phyloP scores from a whole-genome alignment of 2,329 filamentous ascomycete genomes.

The Colletotrichum cuscutae region DNA sequence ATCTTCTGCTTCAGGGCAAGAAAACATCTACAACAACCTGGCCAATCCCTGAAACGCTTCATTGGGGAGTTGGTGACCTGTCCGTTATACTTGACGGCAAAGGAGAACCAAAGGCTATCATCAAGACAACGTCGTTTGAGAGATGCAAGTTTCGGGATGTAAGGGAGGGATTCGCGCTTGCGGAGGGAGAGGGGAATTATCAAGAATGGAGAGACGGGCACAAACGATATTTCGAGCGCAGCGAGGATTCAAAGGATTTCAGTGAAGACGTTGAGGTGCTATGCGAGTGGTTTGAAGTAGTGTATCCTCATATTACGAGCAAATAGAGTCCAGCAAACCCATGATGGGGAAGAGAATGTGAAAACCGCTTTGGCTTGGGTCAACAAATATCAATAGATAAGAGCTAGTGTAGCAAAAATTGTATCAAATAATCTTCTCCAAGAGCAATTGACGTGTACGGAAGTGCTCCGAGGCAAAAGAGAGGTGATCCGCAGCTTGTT shows the following conservation, averaged over 20 bases:
- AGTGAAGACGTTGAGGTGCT: not conserved
- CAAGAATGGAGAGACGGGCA: not conserved
- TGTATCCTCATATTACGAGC: not conserved
- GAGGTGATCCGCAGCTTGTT: not conserved
- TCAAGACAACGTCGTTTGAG: not conserved
- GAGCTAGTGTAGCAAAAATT: too few relatives aligned
- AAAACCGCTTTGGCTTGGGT: too few relatives aligned
- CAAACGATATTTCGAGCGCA: not conserved
- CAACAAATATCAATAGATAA: too few relatives aligned
- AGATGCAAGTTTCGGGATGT: not conserved
- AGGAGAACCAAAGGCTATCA: not conserved
- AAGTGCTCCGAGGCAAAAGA: too few relatives aligned
- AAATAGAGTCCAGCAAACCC: not conserved
- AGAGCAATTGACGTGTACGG: too few relatives aligned
- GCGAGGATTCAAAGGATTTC: not conserved
- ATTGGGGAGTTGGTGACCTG: not conserved
- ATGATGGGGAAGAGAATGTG: too few relatives aligned
- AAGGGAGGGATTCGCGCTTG: not conserved
- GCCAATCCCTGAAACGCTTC: not conserved
- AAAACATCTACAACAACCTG: not conserved
- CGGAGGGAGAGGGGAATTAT: not conserved
- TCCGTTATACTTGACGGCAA: not conserved
- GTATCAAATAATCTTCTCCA: too few relatives aligned
- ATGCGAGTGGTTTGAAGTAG: constrained; percentile 1
- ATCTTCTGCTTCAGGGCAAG: not conserved